phyloP scores from a whole-genome alignment of 352 stramenopile species.

The Chrysophaeum taylorii region DNA sequence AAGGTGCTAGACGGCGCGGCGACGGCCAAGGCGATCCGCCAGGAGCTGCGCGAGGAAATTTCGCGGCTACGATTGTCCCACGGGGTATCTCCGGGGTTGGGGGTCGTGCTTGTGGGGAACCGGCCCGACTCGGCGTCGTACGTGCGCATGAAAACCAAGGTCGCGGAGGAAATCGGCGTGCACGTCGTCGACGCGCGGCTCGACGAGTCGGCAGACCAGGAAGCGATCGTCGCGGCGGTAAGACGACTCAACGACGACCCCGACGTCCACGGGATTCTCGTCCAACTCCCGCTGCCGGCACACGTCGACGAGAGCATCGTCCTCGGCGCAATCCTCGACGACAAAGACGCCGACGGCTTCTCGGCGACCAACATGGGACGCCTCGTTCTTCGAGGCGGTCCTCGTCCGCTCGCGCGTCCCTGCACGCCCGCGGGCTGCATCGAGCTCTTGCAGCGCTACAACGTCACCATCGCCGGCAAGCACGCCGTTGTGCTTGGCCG shows the following conservation, averaged over 20 bases:
- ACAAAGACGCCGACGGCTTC: constrained; percentile 97
- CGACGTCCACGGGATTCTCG: constrained; percentile 86
- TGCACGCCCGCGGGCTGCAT: constrained; percentile 94
- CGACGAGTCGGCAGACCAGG: background rate
- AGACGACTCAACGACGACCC: constrained; percentile 63
- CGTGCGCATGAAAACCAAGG: constrained; percentile 97
- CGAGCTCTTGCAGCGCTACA: constrained; percentile 78
- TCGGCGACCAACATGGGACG: constrained; percentile 90
- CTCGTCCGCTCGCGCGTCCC: constrained; percentile 40
- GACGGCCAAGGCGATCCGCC: background rate
- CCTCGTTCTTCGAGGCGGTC: constrained; percentile 37
- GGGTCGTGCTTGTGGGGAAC: constrained; percentile 88
- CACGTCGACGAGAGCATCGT: constrained; percentile 82
- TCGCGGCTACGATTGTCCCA: constrained; percentile 15
- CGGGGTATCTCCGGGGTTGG: constrained; percentile 66
- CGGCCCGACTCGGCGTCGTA: constrained; percentile 90
- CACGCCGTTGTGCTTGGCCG: constrained; percentile 91
- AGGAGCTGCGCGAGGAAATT: constrained; percentile 30
- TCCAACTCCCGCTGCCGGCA: constrained; percentile 91
- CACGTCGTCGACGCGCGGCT: constrained; percentile 41
- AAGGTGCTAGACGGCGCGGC: background rate
- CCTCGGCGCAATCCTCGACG: constrained; percentile 59
- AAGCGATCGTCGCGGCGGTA: constrained; percentile 40
- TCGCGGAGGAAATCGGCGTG: constrained; percentile 83
- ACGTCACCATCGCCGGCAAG: constrained; percentile 77